Evolutionary conservation across 2,329 filamentous ascomycete species (phyloP), one percentile per base, ranked within the genome.

Genomic region (Penicillium janthinellum): DNA sequence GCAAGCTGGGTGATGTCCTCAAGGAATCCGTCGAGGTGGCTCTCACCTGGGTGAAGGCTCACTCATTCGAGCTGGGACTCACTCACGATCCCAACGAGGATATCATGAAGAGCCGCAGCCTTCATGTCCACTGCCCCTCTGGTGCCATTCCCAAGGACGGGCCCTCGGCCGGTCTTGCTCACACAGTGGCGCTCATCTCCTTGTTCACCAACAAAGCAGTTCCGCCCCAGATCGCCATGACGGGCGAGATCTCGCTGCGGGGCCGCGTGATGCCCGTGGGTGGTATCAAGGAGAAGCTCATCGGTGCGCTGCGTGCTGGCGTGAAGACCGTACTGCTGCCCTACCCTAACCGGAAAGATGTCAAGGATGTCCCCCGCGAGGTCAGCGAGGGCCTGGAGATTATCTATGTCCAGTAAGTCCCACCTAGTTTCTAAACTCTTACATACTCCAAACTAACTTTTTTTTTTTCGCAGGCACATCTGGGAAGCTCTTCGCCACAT

Each of bases 201-300:
- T 82, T 99, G 17, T 96, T 99, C 75, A 89, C 87, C 10, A 90
- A 89, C 61, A 92, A 92, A 71, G 82, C 90, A 28, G 93, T 99
- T 4, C 91, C 94, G 42, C 91, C 94, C 0, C 92, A 90, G 3
- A 88, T 99, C 76, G 95, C 95, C 45, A 99, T 99, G 95, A 99
- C 95, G 0, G 87, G 87, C 8, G 87, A 90, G 71, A 79, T 89
- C 62, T 92, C 90, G 58, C 86, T 99, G 28, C 86, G 95, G 44
- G 95, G 95, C 22, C 88, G 92, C 65, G 90, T 99, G 58, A 91
- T 95, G 78, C 92, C 94, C 28, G 95, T 99, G 38, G 95, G 95
- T 55, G 95, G 95, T 17, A 98, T 99, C 80, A 97, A 98, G 79
- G 94, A 99, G 85, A 99, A 99, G 78, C 83, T 98, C 55, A 98